Evolutionary conservation across 2,329 filamentous ascomycete genomes (phyloP).

Genomic region (Pseudogymnoascus sp.): DNA sequence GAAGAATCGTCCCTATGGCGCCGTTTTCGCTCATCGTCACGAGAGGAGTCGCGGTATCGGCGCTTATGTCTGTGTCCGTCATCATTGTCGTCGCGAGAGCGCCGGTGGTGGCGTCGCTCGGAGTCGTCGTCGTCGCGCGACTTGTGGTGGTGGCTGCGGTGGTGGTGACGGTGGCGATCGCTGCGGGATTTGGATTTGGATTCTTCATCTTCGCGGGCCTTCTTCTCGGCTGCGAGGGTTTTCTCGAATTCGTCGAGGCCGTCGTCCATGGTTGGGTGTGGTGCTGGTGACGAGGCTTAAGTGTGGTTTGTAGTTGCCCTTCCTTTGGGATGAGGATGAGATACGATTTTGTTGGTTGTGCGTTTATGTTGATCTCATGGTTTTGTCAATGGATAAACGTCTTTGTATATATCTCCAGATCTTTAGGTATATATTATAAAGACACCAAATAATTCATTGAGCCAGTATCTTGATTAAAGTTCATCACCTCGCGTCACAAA

Average conservation of each 20-base stretch:
- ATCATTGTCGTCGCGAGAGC: conserved; percentile 31
- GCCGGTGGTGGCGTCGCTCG: conserved; percentile 40
- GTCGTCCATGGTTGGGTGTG: conserved; percentile 25
- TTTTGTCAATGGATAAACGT: neutral
- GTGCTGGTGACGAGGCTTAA: neutral
- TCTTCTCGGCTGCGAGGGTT: conserved; percentile 59
- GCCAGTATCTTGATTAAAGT: neutral
- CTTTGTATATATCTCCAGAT: neutral
- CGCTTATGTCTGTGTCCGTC: conserved; percentile 37
- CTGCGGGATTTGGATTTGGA: conserved; percentile 39
- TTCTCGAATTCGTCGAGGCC: conserved; percentile 71
- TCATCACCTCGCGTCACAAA: neutral
- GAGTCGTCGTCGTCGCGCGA: conserved; percentile 47
- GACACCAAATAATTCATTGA: neutral
- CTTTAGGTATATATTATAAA: neutral
- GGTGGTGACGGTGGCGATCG: conserved; percentile 29
- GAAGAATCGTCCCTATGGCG: conserved; percentile 18
- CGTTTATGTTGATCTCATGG: neutral
- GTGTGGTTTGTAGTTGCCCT: neutral
- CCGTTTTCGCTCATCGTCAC: conserved; percentile 28
- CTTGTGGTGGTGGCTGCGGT: conserved; percentile 27
- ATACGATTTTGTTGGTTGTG: neutral
- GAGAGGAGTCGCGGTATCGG: conserved; percentile 29
- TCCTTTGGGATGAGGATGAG: neutral
- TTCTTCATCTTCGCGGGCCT: conserved; percentile 42